Base-by-base conservation (phyloP, 2,329 filamentous ascomycete genomes). In the Acrocalymma vagum region DNA sequence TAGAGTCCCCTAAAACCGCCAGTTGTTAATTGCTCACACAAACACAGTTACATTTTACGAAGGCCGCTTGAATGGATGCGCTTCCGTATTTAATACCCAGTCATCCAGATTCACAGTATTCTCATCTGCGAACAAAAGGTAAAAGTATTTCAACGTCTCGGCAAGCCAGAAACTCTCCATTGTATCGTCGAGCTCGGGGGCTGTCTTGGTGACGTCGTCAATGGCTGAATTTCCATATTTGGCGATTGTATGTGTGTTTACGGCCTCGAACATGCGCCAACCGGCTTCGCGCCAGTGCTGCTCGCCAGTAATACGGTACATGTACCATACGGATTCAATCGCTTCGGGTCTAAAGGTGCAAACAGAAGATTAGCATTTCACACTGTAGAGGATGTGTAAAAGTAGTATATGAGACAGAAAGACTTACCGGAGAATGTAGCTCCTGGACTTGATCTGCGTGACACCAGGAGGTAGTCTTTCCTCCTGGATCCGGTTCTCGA, bases 141-240 rank as follows among this genome's bases (percentile, higher is more conserved):
- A 86, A 51, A 85, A 85, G 63, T 86, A 86, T 64, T 86, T 86
- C 35, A 86, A 67, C 51, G 83, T 86, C 69, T 86, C 83, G 1
- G 82, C 82, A 24, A 87, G 74, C 85, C 86, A 90, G 65, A 89
- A 90, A 47, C 84, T 87, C 73, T 90, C 86, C 86, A 89, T 88
- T 35, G 78, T 79, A 60, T 88, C 83, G 42, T 76, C 56, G 18
- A 72, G 65, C 9, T 54, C 55, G 4, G 74, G 73, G 10, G 59
- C 68, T 43, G 71, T 68, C 28, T 73, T 71, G 27, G 80, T 86
- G 17, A 90, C 84, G 56, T 90, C 86, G 44, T 78, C 73, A 40
- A 91, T 78, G 21, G 83, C 83, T 1, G 84, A 83, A 54, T 87
- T 79, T 5, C 84, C 87, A 48, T 83, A 75, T 4, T 78, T 71